Percentiles rank a stretch among this genome's conserved stretches.
Evolutionary conservation across 805 yeast species (phyloP).

Genomic region (Candida vaughaniae): DNA sequence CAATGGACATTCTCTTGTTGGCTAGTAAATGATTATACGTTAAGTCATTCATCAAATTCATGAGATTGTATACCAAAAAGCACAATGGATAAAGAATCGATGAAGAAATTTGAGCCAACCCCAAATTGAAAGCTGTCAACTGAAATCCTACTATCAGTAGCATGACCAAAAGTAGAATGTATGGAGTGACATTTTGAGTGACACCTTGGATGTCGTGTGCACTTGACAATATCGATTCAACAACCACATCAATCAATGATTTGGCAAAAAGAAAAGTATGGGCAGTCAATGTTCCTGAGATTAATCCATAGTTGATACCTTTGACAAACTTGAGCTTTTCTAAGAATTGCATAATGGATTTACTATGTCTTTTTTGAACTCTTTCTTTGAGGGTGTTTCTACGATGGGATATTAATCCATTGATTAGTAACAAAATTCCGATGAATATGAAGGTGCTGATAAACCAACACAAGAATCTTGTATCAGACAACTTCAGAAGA

Average conservation of each 20-base stretch:
- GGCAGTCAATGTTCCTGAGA: constrained; percentile 79
- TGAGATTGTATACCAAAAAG: constrained; percentile 76
- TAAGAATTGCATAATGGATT: constrained; percentile 10
- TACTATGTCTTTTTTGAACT: constrained; percentile 8
- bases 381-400: constrained; percentile 10
- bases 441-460: constrained; percentile 31
- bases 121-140: constrained; percentile 69
- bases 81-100: constrained; percentile 81
- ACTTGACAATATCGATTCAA: constrained; percentile 41
- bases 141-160: constrained; percentile 67
- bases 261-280: constrained; percentile 86
- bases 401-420: constrained; percentile 17
- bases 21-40: constrained; percentile 64
- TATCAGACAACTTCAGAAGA: constrained; percentile 36
- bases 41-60: constrained; percentile 48
- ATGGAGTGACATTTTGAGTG: constrained; percentile 29
- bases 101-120: constrained; percentile 68
- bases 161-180: constrained; percentile 50
- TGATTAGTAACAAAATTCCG: constrained; percentile 22
- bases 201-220: constrained; percentile 18
- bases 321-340: constrained; percentile 34
- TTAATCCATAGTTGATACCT: constrained; percentile 65
- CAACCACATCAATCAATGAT: constrained; percentile 68
- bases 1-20: constrained; percentile 34
- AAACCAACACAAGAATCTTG: constrained; percentile 61